A percentile compares a stretch with the other conserved stretches of the same genome.
Conservation (phyloP, 352 stramenopile genomes). For the Phytopythium delawarense region DNA sequence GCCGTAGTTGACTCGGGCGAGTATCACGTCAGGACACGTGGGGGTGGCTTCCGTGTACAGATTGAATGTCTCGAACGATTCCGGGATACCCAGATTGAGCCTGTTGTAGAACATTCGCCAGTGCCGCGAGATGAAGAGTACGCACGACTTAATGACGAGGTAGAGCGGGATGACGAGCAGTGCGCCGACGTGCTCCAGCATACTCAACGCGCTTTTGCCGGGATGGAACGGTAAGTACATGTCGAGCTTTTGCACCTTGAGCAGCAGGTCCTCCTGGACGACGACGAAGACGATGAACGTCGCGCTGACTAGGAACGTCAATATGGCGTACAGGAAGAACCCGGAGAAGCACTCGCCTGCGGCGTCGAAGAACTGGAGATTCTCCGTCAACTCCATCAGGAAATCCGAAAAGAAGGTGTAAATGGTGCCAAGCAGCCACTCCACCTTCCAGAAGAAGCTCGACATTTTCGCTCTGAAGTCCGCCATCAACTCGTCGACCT, state of each 20-base stretch:
- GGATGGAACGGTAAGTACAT: slow-evolving; percentile 35
- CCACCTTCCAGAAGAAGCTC: slow-evolving; percentile 21
- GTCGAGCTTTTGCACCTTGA: slow-evolving; percentile 52
- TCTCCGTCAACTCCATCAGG: slow-evolving; percentile 27
- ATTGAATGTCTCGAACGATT: slow-evolving; percentile 14
- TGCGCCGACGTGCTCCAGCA: slow-evolving; percentile 39
- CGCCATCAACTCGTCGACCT: slow-evolving; percentile 16
- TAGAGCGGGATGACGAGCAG: slow-evolving; percentile 56
- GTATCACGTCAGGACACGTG: slow-evolving; percentile 13
- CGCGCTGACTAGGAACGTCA: slow-evolving; percentile 28
- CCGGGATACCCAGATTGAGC: slow-evolving; percentile 10
- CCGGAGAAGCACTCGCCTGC: slow-evolving; percentile 33
- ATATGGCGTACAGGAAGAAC: slow-evolving; percentile 27
- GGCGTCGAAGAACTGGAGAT: slow-evolving; percentile 25
- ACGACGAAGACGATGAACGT: slow-evolving; percentile 54
- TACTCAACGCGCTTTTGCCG: slow-evolving; percentile 21
- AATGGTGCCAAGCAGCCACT: slow-evolving; percentile 19
- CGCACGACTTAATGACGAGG: slow-evolving; percentile 52
- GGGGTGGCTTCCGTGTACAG: slow-evolving; percentile 12
- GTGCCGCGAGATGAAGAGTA: slow-evolving; percentile 46
- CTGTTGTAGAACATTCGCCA: slow-evolving; percentile 30
- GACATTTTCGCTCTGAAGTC: slow-evolving; percentile 19
- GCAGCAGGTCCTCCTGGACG: slow-evolving; percentile 49
- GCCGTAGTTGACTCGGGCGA: slow-evolving; percentile 31
- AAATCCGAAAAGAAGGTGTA: slow-evolving; percentile 32